Conservation (phyloP, 345 rosid species). For the Murraya paniculata region DNA sequence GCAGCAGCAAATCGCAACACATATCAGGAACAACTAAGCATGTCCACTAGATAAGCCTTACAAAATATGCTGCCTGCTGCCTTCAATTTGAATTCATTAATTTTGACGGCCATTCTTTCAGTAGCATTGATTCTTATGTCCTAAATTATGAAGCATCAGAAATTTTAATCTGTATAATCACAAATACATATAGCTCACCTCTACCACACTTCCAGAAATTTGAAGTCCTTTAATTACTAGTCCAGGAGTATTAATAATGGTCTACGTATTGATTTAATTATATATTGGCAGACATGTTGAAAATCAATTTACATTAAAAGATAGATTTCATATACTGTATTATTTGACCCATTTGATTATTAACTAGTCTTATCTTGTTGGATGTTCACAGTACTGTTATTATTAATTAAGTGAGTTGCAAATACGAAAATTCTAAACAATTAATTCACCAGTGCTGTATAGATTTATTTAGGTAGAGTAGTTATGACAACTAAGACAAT, state of each 20-base stretch:
- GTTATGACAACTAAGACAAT: neutral
- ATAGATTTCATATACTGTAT: neutral
- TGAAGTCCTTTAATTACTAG: neutral
- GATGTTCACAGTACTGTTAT: neutral
- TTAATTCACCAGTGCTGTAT: neutral
- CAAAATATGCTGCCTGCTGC: neutral
- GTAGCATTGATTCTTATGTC: neutral
- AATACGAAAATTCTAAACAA: neutral
- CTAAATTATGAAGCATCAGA: neutral
- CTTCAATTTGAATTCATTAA: neutral
- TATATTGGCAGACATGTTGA: neutral
- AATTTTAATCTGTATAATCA: neutral
- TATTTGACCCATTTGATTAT: neutral
- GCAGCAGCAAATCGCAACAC: neutral
- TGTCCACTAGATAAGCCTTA: neutral
- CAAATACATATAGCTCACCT: neutral
- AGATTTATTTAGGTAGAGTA: neutral
- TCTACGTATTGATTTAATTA: neutral
- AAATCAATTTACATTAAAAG: no score
- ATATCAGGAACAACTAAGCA: constrained; percentile 9
- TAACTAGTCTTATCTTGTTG: neutral
- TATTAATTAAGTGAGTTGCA: neutral
- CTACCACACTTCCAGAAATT: neutral
- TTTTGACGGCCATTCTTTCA: neutral
- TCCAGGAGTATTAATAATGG: neutral